Conservation (phyloP, 495 filamentous ascomycete species). For the Xylaria nigripes region DNA sequence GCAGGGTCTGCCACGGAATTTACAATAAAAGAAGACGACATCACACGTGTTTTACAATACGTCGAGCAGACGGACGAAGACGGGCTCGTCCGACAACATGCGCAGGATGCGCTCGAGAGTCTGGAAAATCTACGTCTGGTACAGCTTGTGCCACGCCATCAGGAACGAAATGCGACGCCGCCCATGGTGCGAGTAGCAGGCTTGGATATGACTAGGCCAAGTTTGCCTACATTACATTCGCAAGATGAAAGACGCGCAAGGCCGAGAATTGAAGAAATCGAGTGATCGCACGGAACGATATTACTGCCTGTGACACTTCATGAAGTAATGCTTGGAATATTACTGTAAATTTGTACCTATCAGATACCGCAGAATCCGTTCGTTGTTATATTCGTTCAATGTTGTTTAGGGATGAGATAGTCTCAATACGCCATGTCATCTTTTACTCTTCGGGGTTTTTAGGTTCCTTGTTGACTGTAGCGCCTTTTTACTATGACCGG, state of each 20-base stretch:
- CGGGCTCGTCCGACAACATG: constrained; percentile 63
- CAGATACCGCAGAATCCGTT: too few relatives aligned
- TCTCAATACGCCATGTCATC: too few relatives aligned
- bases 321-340: neutral
- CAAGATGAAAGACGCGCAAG: constrained; percentile 7
- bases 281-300: constrained; percentile 17
- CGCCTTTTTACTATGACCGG: too few relatives aligned
- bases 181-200: constrained; percentile 35
- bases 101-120: constrained; percentile 60
- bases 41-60: constrained; percentile 56
- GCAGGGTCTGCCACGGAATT: constrained; percentile 51
- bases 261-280: constrained; percentile 42
- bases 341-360: too few relatives aligned
- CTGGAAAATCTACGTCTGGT: constrained; percentile 62
- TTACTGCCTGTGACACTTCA: neutral
- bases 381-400: too few relatives aligned
- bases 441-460: neutral
- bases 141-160: constrained; percentile 29
- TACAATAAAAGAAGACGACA: constrained; percentile 34
- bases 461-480: too few relatives aligned
- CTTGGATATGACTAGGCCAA: constrained; percentile 28
- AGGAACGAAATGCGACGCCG: constrained; percentile 10
- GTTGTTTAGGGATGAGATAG: too few relatives aligned
- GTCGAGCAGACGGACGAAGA: constrained; percentile 63
- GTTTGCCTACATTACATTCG: constrained; percentile 12